phyloP scores from a whole-genome alignment of 2,329 filamentous ascomycete genomes.

The Trichoderma guizhouense region DNA sequence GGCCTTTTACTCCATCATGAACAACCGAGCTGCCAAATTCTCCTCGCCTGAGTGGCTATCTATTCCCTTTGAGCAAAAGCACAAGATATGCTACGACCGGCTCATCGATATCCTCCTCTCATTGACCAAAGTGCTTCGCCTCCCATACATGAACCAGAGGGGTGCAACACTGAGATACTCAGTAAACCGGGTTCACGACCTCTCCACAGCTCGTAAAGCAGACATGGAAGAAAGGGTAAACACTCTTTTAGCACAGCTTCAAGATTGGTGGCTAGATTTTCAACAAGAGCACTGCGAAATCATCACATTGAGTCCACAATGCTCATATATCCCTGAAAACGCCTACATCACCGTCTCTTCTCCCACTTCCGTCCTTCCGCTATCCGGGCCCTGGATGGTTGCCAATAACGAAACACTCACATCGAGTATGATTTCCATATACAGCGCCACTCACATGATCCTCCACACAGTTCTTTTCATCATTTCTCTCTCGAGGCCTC shows the following conservation, averaged over 20 bases:
- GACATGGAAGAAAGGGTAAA: neutral
- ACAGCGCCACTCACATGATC: neutral
- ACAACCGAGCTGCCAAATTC: constrained; percentile 2
- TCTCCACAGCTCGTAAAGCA: constrained; percentile 1
- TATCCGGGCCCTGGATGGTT: constrained; percentile 5
- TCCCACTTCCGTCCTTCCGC: neutral
- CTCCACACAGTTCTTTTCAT: constrained; percentile 7
- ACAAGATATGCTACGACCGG: constrained; percentile 1
- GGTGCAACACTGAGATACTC: neutral
- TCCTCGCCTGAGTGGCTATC: constrained; percentile 8
- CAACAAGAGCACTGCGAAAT: neutral
- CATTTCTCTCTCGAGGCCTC: neutral
- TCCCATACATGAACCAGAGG: neutral
- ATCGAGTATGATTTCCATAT: constrained; percentile 6
- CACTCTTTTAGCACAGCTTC: neutral
- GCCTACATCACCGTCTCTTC: neutral
- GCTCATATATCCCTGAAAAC: neutral
- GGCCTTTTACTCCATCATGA: constrained; percentile 14
- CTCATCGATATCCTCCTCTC: constrained; percentile 9
- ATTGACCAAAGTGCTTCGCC: neutral
- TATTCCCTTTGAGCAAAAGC: constrained; percentile 5
- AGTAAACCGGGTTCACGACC: constrained; percentile 1
- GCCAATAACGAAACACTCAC: neutral
- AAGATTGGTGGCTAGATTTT: neutral
- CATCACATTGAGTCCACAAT: neutral